Base-by-base conservation (phyloP, 345 rosid species). In the Erucastrum elatum region DNA sequence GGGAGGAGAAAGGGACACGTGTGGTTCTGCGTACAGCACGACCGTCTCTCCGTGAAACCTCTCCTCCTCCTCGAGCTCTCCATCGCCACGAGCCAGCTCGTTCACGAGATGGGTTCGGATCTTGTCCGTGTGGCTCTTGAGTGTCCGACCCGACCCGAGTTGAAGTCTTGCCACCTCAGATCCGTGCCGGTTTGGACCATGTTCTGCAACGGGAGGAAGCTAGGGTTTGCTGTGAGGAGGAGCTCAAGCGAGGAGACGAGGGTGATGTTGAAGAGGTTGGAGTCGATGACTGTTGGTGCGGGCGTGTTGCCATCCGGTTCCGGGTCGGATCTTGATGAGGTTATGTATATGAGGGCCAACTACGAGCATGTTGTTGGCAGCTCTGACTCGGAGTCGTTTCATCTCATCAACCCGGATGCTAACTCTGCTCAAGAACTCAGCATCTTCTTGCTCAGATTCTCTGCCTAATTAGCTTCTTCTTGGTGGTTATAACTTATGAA, bases 271-370 rank as follows among this genome's bases (percentile, higher is more conserved):
- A 90, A 87, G 87, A 87, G 79, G 2, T 77, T 94, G 87, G 87
- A 92, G 79, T 92, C 97, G 0, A 87, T 81, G 72, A 92, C 92
- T 0, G 89, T 89, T 34, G 98, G 95, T 1, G 98, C 97, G 0
- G 97, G 94, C 3, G 92, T 88, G 61, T 83, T 94, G 17, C 95
- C 97, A 0, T 49, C 82, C 4, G 86, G 86, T 30, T 67, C 78
- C 49, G 80, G 68, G 61, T 77, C 86, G 51, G 87, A 76, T 64
- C 53, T 84, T 9, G 90, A 88, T 76, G 97, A 90, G 81, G 78
- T 94, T 35, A 88, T 87, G 89, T 92, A 90, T 81, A 87, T 90
- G 94, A 83, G 95, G 41, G 95, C 97, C 1, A 92, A 89, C 77
- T 92, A 90, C 41, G 97, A 94, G 81, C 97, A 90, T 67, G 86